Conservation (phyloP, 768 basidiomycete genomes). For the Sistotremastrum niveocremeum region DNA sequence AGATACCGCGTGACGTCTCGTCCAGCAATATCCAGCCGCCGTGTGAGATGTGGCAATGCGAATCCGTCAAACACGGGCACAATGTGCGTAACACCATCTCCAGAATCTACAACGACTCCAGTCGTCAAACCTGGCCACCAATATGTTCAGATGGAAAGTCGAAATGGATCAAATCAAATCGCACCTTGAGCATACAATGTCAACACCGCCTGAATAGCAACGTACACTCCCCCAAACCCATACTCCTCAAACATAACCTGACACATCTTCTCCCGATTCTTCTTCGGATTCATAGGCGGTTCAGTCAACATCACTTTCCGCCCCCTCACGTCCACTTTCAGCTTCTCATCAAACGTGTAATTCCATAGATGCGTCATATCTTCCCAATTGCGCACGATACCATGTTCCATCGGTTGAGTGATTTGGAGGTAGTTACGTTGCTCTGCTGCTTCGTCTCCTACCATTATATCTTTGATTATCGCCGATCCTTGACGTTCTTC, state of each 20-base stretch:
- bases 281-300: constrained; percentile 97
- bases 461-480: constrained; percentile 93
- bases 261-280: constrained; percentile 84
- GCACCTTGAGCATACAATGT: constrained; percentile 96
- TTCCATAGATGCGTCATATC: constrained; percentile 99
- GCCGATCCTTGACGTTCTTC: constrained; percentile 85
- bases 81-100: constrained; percentile 98
- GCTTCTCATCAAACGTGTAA: constrained; percentile 95
- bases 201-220: constrained; percentile 96
- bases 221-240: constrained; percentile 89
- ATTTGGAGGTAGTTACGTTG: constrained; percentile 93
- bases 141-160: constrained; percentile 1
- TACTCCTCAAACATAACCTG: constrained; percentile 99
- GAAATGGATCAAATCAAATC: constrained; percentile 15
- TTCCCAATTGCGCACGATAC: constrained; percentile 97
- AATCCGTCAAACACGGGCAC: constrained; percentile 98
- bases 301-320: constrained; percentile 90
- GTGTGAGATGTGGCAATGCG: constrained; percentile 87
- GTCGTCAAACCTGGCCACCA: constrained; percentile 74
- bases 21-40: constrained; percentile 92
- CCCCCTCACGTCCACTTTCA: constrained; percentile 75
- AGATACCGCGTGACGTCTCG: constrained; percentile 97
- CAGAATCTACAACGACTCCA: constrained; percentile 97
- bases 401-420: constrained; percentile 98
- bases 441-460: constrained; percentile 92